A percentile compares a stretch with the other conserved stretches of the same genome.
Evolutionary conservation across 345 rosid species (phyloP).

Genomic region (Moricandia arvensis): DNA sequence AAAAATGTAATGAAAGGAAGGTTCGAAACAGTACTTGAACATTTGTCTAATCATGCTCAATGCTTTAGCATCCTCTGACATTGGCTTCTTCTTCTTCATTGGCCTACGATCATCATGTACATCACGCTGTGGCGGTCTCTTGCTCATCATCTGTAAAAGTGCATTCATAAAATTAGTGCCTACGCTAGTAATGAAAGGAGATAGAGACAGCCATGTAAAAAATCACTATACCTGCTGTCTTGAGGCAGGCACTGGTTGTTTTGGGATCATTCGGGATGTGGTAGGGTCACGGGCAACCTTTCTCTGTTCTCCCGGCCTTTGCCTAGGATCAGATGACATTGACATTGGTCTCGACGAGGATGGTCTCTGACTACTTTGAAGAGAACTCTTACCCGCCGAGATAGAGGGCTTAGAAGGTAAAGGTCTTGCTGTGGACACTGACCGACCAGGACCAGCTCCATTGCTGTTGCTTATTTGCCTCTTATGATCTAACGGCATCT

Average conservation of each 20-base stretch:
- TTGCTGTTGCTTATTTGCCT: constrained; percentile 44
- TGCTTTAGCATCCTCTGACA: constrained; percentile 43
- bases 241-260: constrained; percentile 42
- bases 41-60: constrained; percentile 55
- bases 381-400: constrained; percentile 38
- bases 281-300: constrained; percentile 45
- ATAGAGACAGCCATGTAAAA: neutral
- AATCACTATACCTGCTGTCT: constrained; percentile 49
- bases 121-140: constrained; percentile 43
- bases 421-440: constrained; percentile 42
- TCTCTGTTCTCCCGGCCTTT: constrained; percentile 47
- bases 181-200: neutral
- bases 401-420: constrained; percentile 42
- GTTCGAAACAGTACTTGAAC: constrained; percentile 44
- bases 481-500: constrained; percentile 45
- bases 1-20: neutral
- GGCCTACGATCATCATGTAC: constrained; percentile 42
- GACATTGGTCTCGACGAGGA: constrained; percentile 43
- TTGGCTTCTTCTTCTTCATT: constrained; percentile 50
- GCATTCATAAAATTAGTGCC: neutral
- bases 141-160: constrained; percentile 43
- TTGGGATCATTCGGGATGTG: constrained; percentile 42
- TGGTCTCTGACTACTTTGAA: constrained; percentile 41
- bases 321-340: constrained; percentile 47
- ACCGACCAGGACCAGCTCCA: constrained; percentile 60